Evolutionary conservation across 2,329 filamentous ascomycete species (phyloP).

Genomic region (Monilinia fructigena): DNA sequence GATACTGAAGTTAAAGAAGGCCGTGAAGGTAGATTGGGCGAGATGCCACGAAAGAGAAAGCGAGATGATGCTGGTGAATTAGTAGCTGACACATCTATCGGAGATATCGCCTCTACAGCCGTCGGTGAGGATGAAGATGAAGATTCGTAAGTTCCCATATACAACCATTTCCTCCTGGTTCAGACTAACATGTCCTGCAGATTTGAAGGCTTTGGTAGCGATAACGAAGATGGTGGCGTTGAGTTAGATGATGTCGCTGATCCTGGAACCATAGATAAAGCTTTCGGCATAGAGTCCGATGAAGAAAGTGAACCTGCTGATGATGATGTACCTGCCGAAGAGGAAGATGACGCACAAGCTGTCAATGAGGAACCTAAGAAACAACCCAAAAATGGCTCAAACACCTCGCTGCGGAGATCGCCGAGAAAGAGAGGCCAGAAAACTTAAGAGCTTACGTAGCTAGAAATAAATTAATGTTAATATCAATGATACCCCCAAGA

Average conservation of each 20-base stretch:
- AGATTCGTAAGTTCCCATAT: constrained; percentile 27
- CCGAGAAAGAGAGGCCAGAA: constrained; percentile 40
- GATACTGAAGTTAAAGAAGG: constrained; percentile 56
- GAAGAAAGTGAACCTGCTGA: constrained; percentile 45
- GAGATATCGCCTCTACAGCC: constrained; percentile 39
- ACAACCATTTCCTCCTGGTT: background rate
- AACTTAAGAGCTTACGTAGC: constrained; percentile 8
- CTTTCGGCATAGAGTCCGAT: constrained; percentile 40
- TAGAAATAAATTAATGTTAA: constrained; percentile 17
- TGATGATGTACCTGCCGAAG: constrained; percentile 33
- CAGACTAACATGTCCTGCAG: constrained; percentile 24
- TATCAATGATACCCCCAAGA: constrained; percentile 11
- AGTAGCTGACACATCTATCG: constrained; percentile 44
- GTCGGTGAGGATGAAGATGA: constrained; percentile 35
- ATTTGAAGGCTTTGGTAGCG: constrained; percentile 52
- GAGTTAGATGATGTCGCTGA: constrained; percentile 35
- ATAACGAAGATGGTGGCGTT: constrained; percentile 43
- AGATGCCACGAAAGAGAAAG: constrained; percentile 82
- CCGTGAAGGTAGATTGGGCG: constrained; percentile 74
- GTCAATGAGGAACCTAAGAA: constrained; percentile 38
- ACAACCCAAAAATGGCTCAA: constrained; percentile 34
- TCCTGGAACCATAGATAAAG: constrained; percentile 37
- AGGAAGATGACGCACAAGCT: constrained; percentile 34
- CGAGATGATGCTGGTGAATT: constrained; percentile 57
- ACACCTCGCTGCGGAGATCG: constrained; percentile 26